Evolutionary conservation across 2,329 filamentous ascomycete genomes (phyloP).

Genomic region (Fusarium illudens): DNA sequence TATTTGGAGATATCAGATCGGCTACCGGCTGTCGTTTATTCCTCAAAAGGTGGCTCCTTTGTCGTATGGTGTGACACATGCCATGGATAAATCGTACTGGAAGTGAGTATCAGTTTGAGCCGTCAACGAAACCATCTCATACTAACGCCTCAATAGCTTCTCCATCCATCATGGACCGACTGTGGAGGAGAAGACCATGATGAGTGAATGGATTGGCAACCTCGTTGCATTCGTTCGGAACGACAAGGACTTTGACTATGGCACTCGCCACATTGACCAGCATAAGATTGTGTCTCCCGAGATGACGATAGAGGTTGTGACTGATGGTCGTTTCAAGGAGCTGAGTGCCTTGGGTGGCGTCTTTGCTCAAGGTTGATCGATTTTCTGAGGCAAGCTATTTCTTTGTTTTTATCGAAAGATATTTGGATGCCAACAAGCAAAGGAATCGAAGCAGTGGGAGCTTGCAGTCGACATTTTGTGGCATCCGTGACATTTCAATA

Average conservation of each 20-base stretch:
- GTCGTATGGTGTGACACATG: conserved; percentile 48
- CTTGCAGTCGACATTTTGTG: too few relatives aligned
- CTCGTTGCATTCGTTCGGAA: conserved; percentile 50
- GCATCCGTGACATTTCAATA: too few relatives aligned
- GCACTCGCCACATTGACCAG: conserved; percentile 35
- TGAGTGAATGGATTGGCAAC: conserved; percentile 51
- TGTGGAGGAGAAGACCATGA: conserved; percentile 43
- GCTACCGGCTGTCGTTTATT: conserved; percentile 54
- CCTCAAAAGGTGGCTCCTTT: conserved; percentile 49
- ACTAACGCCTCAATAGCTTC: conserved; percentile 39
- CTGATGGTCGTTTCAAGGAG: not conserved
- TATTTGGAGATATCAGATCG: conserved; percentile 54
- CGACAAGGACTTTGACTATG: conserved; percentile 43
- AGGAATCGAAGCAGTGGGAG: too few relatives aligned
- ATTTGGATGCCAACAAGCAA: too few relatives aligned
- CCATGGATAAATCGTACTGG: conserved; percentile 55
- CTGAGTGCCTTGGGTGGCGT: not conserved
- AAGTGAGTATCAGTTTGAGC: conserved; percentile 44
- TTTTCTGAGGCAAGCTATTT: too few relatives aligned
- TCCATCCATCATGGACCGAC: conserved; percentile 51
- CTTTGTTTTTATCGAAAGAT: too few relatives aligned
- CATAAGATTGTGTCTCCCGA: not conserved
- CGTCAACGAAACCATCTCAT: not conserved
- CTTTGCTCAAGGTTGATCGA: not conserved
- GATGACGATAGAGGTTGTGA: not conserved